Evolutionary conservation across 768 basidiomycete genomes (phyloP), one percentile per base, ranked within the genome.

Genomic region (Tricholoma saponaceum): DNA sequence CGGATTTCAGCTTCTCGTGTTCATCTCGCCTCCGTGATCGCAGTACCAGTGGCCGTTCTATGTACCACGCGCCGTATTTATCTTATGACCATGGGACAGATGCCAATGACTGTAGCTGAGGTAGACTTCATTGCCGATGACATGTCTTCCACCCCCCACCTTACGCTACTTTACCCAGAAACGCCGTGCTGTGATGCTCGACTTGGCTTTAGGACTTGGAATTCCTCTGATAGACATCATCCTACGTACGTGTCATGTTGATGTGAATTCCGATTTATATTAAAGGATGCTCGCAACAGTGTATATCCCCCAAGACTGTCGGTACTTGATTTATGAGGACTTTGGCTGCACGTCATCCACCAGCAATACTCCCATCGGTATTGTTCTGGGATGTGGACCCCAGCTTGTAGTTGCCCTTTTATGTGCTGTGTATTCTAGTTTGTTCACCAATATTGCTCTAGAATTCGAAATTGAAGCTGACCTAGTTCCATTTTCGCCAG

Each of bases 161-260:
- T 39, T 9, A 32, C 23, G 7, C 16, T 25, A 32, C 43, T 10
- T 2, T 44, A 25, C 14, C 16, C 51, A 57, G 56, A 52, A 52
- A 57, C 56, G 33, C 14, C 56, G 56, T 25, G 30, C 30, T 22
- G 18, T 57, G 6, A 30, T 51, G 22, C 7, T 52, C 20, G 56
- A 58, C 23, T 14, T 58, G 22, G 51, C 51, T 41, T 16, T 52
- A 7, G 56, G 39, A 4, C n/a, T 58, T 16, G 57, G 51, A n/a
- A 20, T 53, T 30, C 57, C 57, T 25, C 14, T 35, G 4, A 13
- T 58, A 14, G 13, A 44, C 18, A 32, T 44, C 10, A 53, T 53
- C 20, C 35, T 58, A 13, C 13, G 57, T 58, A 54, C 7, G 30
- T 18, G 32, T 9, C n/a, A 13, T 23, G 14, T n/a, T 20, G 3